Evolutionary conservation across 1,284 basidiomycete genomes (phyloP).

Genomic region (Agroathelia rolfsii): DNA sequence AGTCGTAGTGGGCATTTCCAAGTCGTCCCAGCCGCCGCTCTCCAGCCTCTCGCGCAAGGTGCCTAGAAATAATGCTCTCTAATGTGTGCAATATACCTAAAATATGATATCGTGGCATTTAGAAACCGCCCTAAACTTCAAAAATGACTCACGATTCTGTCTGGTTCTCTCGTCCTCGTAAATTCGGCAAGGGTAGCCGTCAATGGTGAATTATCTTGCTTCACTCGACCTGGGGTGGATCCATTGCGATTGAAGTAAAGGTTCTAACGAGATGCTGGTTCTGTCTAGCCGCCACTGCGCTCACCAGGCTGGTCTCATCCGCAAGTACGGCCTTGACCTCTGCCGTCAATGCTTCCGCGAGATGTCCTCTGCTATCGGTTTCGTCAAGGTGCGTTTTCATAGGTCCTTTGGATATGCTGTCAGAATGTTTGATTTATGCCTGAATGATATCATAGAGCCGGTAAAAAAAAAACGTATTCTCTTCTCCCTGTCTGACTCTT

Average conservation of each 20-base stretch:
- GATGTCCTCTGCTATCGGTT: constrained; percentile 88
- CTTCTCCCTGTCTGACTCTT: too few species aligned
- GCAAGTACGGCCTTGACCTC: constrained; percentile 90
- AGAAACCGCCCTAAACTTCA: constrained; percentile 18
- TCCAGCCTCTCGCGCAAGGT: constrained; percentile 11
- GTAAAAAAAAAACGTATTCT: too few species aligned
- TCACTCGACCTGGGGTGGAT: constrained; percentile 2
- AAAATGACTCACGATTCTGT: constrained; percentile 89
- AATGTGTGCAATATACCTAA: constrained; percentile 20
- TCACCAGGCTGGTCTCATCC: constrained; percentile 94
- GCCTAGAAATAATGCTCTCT: constrained; percentile 30
- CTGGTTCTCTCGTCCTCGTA: constrained; percentile 90
- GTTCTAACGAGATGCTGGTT: constrained; percentile 7
- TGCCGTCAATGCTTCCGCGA: constrained; percentile 99
- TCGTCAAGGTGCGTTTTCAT: constrained; percentile 73
- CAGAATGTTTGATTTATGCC: too few species aligned
- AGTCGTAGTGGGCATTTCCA: too few species aligned
- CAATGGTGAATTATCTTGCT: constrained; percentile 59
- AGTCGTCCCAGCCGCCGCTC: too few species aligned
- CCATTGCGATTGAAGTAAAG: not conserved
- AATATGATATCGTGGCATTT: constrained; percentile 27
- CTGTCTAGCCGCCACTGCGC: constrained; percentile 79
- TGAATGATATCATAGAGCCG: too few species aligned
- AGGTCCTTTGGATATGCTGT: too few species aligned
- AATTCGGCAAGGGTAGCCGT: constrained; percentile 91